Conservation (phyloP, 2,329 filamentous ascomycete species). For the Fusarium cicatricum region DNA sequence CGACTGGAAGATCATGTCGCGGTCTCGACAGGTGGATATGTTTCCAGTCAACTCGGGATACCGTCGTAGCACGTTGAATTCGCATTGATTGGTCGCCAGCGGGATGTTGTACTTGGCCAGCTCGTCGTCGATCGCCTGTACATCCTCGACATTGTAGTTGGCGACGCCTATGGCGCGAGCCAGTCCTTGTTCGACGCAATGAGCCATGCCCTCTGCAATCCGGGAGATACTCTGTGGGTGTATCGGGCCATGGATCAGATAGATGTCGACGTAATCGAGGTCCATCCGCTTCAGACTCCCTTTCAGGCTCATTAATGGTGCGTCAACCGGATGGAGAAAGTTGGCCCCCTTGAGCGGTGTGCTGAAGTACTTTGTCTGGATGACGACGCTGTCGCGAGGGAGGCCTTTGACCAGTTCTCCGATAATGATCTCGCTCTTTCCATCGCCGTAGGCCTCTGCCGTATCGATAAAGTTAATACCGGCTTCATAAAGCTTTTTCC, state of each 20-base stretch:
- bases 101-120: constrained; percentile 21
- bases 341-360: background rate
- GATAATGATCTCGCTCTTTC: constrained; percentile 12
- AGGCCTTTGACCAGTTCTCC: constrained; percentile 1
- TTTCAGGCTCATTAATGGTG: constrained; percentile 10
- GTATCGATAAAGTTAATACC: constrained; percentile 23
- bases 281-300: constrained; percentile 4
- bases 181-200: constrained; percentile 14
- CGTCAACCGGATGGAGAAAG: constrained; percentile 2
- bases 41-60: constrained; percentile 4
- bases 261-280: constrained; percentile 19
- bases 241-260: constrained; percentile 13
- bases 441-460: background rate
- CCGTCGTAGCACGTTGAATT: constrained; percentile 12
- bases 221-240: background rate
- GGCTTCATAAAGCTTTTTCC: constrained; percentile 9
- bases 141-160: constrained; percentile 6
- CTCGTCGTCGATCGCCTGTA: constrained; percentile 7
- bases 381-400: constrained; percentile 1
- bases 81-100: constrained; percentile 16
- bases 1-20: constrained; percentile 19
- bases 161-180: constrained; percentile 5
- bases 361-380: constrained; percentile 19
- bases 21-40: constrained; percentile 5
- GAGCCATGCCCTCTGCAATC: constrained; percentile 16